Percentiles rank a stretch among this genome's conserved stretches.
These are phyloP conservation scores for Neurospora sp. DNA, from an alignment of 495 filamentous ascomycete species.

Conservation along the genomic window DNA sequence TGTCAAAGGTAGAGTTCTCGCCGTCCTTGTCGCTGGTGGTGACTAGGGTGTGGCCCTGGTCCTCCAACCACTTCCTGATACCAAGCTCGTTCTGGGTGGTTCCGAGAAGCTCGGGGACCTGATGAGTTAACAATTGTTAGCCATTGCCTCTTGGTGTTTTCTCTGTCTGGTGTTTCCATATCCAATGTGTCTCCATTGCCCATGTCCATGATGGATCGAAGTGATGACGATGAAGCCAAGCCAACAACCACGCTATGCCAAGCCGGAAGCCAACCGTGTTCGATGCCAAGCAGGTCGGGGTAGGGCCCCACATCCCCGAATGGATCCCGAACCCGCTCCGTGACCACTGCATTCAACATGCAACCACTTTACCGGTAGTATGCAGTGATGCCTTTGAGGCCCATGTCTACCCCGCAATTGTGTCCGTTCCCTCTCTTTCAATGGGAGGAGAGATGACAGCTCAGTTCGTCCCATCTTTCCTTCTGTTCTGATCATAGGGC, in stretches of 20 bases:
- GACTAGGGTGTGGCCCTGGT: conserved; percentile 86
- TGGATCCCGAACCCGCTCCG: background rate
- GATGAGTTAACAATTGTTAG: conserved; percentile 1
- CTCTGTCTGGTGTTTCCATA: background rate
- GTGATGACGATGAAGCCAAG: background rate
- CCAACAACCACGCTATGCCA: background rate
- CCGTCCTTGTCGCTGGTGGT: conserved; percentile 96
- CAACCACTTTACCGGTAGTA: background rate
- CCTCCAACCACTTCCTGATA: conserved; percentile 91
- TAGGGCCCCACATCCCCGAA: background rate
- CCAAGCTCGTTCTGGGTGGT: conserved; percentile 98
- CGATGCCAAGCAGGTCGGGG: background rate
- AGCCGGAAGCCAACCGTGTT: background rate
- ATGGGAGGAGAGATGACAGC: background rate
- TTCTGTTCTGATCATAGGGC: background rate
- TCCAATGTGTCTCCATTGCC: background rate
- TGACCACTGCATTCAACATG: background rate
- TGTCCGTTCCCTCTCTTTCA: background rate
- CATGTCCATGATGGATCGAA: background rate
- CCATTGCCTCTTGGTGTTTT: background rate
- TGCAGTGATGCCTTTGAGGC: background rate
- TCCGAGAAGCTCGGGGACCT: conserved; percentile 81
- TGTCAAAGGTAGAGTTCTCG: conserved; percentile 84
- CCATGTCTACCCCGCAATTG: background rate
- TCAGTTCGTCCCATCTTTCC: background rate